A percentile compares a stretch with the other conserved stretches of the same genome.
These are phyloP conservation scores for Arabis alpina DNA, from an alignment of 345 rosid genomes.

Conservation along the genomic window DNA sequence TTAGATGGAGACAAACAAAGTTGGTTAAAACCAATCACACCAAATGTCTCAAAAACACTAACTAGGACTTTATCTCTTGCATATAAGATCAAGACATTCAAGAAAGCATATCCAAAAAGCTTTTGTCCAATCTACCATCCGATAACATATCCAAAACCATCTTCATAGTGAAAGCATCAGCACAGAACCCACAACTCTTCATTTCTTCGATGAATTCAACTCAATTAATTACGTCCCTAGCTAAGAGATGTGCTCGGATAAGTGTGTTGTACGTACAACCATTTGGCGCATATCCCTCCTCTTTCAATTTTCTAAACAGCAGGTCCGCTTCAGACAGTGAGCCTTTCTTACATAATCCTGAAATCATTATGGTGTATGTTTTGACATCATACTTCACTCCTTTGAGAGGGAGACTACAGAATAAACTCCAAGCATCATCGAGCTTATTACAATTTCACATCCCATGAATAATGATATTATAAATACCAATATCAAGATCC, in stretches of 20 bases:
- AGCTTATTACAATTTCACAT: slow-evolving; percentile 39
- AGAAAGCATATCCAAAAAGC: slow-evolving; percentile 3
- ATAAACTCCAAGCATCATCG: slow-evolving; percentile 27
- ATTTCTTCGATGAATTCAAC: background rate
- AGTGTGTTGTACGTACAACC: slow-evolving; percentile 28
- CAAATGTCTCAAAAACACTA: background rate
- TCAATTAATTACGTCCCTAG: background rate
- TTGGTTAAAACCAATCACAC: background rate
- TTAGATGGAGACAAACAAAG: background rate
- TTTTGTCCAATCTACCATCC: slow-evolving; percentile 9
- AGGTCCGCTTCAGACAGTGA: background rate
- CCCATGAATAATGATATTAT: slow-evolving; percentile 43
- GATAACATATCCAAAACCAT: background rate
- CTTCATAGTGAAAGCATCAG: background rate
- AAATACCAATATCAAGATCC: slow-evolving; percentile 16
- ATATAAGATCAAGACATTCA: background rate
- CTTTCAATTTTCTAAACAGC: slow-evolving; percentile 32
- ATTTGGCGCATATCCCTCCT: slow-evolving; percentile 28
- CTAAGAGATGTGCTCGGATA: slow-evolving; percentile 6
- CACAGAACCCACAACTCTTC: background rate
- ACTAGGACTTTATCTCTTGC: background rate
- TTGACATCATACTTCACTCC: slow-evolving; percentile 32
- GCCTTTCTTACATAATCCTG: slow-evolving; percentile 28
- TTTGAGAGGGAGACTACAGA: slow-evolving; percentile 1
- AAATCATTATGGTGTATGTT: slow-evolving; percentile 24